Percentiles rank a stretch among this genome's conserved stretches.
Conservation (phyloP, 176 grass and related monocot species). For the Triticum urartu region DNA sequence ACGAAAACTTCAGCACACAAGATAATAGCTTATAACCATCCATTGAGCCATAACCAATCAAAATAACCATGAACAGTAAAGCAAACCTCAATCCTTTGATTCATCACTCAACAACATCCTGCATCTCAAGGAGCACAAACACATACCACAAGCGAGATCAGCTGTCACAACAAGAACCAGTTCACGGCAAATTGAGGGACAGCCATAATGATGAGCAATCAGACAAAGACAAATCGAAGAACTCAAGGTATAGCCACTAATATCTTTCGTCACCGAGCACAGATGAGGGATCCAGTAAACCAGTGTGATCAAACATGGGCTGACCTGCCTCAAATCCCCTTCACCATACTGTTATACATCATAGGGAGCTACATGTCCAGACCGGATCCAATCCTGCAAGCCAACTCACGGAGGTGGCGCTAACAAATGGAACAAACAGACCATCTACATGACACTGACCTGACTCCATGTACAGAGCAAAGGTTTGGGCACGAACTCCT, state of each 20-base stretch:
- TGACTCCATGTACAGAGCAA: not conserved
- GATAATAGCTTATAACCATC: not conserved
- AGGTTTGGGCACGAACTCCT: too few species aligned
- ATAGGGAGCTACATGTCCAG: not conserved
- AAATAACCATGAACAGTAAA: not conserved
- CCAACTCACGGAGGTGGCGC: not conserved
- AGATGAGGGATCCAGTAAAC: not conserved
- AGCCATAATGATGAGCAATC: not conserved
- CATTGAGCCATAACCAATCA: not conserved
- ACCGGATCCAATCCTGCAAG: slow-evolving; percentile 21
- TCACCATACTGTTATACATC: not conserved
- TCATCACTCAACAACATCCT: not conserved
- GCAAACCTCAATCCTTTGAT: slow-evolving; percentile 20
- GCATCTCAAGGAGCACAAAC: not conserved
- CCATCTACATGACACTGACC: not conserved
- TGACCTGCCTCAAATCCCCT: slow-evolving; percentile 23
- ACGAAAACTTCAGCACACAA: too few species aligned
- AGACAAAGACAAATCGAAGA: not conserved
- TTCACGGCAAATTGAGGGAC: not conserved
- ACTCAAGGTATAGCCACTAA: not conserved
- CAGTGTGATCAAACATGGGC: not conserved
- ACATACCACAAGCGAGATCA: not conserved
- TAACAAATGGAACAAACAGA: not conserved
- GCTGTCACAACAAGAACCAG: not conserved
- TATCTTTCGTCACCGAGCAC: too few species aligned